Conservation (phyloP, 2,329 filamentous ascomycete species). For the Cytospora leucostoma region DNA sequence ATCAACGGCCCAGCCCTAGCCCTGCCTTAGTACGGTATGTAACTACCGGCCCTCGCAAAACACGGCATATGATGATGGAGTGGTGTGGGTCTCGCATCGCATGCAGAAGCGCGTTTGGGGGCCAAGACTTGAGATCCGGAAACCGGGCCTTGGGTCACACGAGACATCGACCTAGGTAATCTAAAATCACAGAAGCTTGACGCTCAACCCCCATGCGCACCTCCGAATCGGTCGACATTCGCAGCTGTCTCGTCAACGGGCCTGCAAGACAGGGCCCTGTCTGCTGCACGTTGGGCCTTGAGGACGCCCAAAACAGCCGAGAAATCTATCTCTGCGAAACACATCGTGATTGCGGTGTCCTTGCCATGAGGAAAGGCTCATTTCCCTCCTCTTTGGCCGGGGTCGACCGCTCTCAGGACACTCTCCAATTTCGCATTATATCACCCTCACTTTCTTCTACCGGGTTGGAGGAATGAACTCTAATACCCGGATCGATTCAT, state of each 20-base stretch:
- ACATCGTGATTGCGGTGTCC: not conserved
- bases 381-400: not conserved
- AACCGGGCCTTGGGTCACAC: not conserved
- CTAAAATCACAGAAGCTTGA: not conserved
- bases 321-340: not conserved
- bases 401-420: not conserved
- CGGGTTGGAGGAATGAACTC: not conserved
- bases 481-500: not conserved
- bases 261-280: not conserved
- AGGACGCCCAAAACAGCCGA: not conserved
- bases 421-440: not conserved
- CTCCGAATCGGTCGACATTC: not conserved
- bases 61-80: too few species aligned
- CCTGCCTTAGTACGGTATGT: too few species aligned
- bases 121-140: not conserved
- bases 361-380: not conserved
- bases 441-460: not conserved
- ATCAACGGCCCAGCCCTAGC: slow-evolving; percentile 1
- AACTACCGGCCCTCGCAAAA: too few species aligned
- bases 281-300: not conserved
- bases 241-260: not conserved
- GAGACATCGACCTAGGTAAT: not conserved
- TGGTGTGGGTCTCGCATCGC: too few species aligned
- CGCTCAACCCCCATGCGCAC: not conserved
- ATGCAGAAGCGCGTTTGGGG: not conserved